A percentile compares a stretch with the other conserved stretches of the same genome.
Conservation (phyloP, 345 rosid species). For the Lepidium aucheri region DNA sequence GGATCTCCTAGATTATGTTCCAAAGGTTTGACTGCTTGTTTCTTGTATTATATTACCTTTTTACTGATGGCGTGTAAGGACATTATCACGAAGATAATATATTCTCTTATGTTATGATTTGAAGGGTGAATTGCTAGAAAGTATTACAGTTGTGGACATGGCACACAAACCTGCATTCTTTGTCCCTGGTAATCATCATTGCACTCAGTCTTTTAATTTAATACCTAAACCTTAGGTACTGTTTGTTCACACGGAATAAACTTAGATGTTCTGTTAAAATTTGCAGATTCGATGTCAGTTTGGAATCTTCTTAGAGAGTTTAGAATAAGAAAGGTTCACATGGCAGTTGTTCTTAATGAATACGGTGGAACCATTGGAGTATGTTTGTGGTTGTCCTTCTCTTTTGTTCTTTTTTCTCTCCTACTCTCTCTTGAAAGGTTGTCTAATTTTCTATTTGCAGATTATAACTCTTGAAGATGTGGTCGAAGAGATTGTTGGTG, state of each 20-base stretch:
- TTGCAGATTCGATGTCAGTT: conserved; percentile 97
- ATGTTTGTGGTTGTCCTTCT: conserved; percentile 44
- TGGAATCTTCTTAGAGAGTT: conserved; percentile 99
- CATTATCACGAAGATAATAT: conserved; percentile 44
- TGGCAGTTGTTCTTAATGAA: conserved; percentile 97
- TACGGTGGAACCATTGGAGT: conserved; percentile 99
- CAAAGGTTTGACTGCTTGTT: conserved; percentile 55
- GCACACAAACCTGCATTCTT: conserved; percentile 98
- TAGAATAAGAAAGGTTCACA: conserved; percentile 96
- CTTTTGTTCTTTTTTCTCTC: background rate
- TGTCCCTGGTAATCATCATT: conserved; percentile 69
- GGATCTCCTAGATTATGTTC: conserved; percentile 92
- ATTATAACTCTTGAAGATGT: conserved; percentile 92
- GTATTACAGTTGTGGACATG: conserved; percentile 77
- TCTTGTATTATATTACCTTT: conserved; percentile 29
- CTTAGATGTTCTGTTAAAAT: conserved; percentile 2
- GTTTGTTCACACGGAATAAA: background rate
- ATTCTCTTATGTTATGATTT: conserved; percentile 58
- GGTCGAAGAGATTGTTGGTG: conserved; percentile 98
- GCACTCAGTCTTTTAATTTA: background rate
- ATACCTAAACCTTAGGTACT: background rate
- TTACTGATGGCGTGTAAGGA: no score
- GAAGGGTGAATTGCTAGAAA: conserved; percentile 91
- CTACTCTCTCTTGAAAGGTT: background rate
- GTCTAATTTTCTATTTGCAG: conserved; percentile 48